A percentile compares a stretch with the other conserved stretches of the same genome.
phyloP scores from a whole-genome alignment of 148 eudicot genomes.

The Pouteria glomerata region DNA sequence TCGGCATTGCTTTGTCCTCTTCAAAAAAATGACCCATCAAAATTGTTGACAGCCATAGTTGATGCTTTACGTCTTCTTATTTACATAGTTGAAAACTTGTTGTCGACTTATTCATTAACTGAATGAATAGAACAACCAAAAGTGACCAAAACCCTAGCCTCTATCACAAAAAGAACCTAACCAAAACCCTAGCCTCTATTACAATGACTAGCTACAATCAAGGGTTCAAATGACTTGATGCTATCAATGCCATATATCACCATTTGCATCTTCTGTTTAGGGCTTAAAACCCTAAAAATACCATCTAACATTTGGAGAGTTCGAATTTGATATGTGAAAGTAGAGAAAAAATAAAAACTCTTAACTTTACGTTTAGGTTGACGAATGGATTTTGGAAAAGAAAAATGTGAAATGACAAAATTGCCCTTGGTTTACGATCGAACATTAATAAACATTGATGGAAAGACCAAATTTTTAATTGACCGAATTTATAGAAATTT shows the following conservation, averaged over 20 bases:
- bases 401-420: too few relatives aligned
- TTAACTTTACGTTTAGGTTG: slow-evolving; percentile 38
- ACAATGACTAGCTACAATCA: slow-evolving; percentile 58
- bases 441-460: too few relatives aligned
- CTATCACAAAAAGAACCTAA: slow-evolving; percentile 61
- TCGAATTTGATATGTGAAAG: slow-evolving; percentile 38
- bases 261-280: slow-evolving; percentile 47
- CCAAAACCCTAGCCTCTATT: slow-evolving; percentile 57
- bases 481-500: too few relatives aligned
- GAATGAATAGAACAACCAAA: slow-evolving; percentile 54
- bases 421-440: too few relatives aligned
- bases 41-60: too few relatives aligned
- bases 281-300: slow-evolving; percentile 37
- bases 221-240: slow-evolving; percentile 58
- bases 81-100: slow-evolving; percentile 27
- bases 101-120: slow-evolving; percentile 50
- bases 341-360: slow-evolving; percentile 36
- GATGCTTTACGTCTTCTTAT: too few relatives aligned
- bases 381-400: too few relatives aligned
- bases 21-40: too few relatives aligned
- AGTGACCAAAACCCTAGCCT: slow-evolving; percentile 42
- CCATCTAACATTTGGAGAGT: slow-evolving; percentile 24
- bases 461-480: too few relatives aligned
- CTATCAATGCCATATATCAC: slow-evolving; percentile 71
- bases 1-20: too few relatives aligned